Conservation (phyloP, 1,284 basidiomycete species). For the Puccinia polysora region DNA sequence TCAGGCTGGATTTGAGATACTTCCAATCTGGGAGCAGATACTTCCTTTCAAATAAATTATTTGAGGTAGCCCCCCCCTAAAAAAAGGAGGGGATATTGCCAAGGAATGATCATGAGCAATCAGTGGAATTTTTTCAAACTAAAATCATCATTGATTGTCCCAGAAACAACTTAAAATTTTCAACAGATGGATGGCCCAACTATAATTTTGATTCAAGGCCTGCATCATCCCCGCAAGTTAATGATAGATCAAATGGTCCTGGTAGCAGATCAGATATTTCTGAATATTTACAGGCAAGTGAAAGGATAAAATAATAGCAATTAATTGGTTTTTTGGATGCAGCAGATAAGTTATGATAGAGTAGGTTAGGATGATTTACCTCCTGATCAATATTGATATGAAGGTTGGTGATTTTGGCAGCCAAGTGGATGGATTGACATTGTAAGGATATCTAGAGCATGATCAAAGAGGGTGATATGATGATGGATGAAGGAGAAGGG, state of each 20-base stretch:
- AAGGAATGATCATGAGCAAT: too few relatives aligned
- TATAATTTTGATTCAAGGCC: constrained; percentile 36
- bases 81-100: too few relatives aligned
- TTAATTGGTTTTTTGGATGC: not conserved
- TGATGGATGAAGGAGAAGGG: not conserved
- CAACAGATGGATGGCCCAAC: constrained; percentile 26
- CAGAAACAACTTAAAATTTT: constrained; percentile 19
- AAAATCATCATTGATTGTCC: not conserved
- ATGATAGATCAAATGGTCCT: constrained; percentile 42
- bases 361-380: constrained; percentile 5
- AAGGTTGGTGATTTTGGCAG: constrained; percentile 16
- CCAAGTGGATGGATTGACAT: not conserved
- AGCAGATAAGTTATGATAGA: not conserved
- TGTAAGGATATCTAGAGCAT: constrained; percentile 23
- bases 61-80: not conserved
- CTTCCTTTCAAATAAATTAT: constrained; percentile 8
- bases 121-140: not conserved
- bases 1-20: constrained; percentile 41
- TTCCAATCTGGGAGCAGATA: constrained; percentile 35
- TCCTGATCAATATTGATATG: constrained; percentile 30
- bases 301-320: not conserved
- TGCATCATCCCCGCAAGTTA: constrained; percentile 38
- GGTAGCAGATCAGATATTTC: constrained; percentile 36
- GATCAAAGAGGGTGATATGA: not conserved
- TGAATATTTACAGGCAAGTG: constrained; percentile 8